phyloP scores from a whole-genome alignment of 108 stramenopile genomes.

The Stephanodiscus minutulus region DNA sequence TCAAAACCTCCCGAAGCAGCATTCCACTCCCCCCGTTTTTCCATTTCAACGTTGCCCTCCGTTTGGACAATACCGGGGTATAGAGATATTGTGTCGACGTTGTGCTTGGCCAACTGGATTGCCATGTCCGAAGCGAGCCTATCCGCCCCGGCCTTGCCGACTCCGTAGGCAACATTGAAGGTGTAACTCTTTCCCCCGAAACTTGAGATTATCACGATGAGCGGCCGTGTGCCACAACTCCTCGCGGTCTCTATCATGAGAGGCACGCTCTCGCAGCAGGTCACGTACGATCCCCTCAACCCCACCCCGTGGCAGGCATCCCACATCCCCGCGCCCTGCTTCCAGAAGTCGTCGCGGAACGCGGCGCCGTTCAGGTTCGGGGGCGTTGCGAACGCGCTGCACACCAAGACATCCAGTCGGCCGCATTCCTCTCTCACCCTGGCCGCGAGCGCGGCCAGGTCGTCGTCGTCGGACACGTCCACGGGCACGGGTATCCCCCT shows the following conservation, averaged over 20 bases:
- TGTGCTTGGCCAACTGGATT: slow-evolving; percentile 57
- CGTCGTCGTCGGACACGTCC: slow-evolving; percentile 56
- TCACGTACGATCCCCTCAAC: slow-evolving; percentile 62
- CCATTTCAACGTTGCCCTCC: slow-evolving; percentile 75
- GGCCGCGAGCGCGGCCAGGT: slow-evolving; percentile 47
- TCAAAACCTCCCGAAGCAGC: slow-evolving; percentile 66
- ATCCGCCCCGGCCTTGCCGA: slow-evolving; percentile 88
- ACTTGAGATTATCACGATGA: slow-evolving; percentile 64
- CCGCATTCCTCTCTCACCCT: slow-evolving; percentile 51
- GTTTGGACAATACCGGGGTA: slow-evolving; percentile 90
- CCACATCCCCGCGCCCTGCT: slow-evolving; percentile 74
- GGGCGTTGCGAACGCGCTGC: slow-evolving; percentile 66
- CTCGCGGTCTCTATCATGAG: slow-evolving; percentile 69
- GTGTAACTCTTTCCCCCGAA: slow-evolving; percentile 86
- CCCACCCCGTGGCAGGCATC: slow-evolving; percentile 76
- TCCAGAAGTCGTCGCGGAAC: slow-evolving; percentile 76
- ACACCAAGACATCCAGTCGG: slow-evolving; percentile 72
- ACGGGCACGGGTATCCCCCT: slow-evolving; percentile 57
- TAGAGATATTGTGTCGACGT: slow-evolving; percentile 68
- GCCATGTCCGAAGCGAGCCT: slow-evolving; percentile 83
- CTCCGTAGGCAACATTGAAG: slow-evolving; percentile 92
- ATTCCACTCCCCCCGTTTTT: slow-evolving; percentile 70
- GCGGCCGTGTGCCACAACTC: slow-evolving; percentile 42
- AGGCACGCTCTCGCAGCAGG: slow-evolving; percentile 63
- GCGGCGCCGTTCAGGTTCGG: slow-evolving; percentile 35